Evolutionary conservation across 441 rosid species (phyloP).

Genomic region (Rhodomyrtus psidioides): DNA sequence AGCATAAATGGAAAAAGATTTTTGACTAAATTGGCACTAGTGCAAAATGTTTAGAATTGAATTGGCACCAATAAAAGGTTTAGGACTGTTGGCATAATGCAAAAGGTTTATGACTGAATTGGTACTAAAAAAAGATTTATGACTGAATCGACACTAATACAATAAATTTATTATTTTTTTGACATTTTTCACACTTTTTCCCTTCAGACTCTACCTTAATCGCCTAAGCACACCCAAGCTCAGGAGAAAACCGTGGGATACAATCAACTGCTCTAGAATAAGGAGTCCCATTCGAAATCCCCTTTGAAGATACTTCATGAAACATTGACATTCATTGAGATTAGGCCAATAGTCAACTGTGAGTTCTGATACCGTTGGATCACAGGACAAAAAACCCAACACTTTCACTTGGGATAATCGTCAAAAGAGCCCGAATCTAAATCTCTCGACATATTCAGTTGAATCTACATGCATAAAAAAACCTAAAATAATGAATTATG

Average conservation of each 20-base stretch:
- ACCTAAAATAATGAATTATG: accelerated
- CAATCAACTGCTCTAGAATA: not conserved
- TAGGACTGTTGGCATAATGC: no score
- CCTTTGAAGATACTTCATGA: not conserved
- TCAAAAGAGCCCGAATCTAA: not conserved
- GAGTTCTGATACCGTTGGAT: not conserved
- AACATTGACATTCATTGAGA: not conserved
- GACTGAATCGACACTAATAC: no score
- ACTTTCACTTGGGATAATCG: not conserved
- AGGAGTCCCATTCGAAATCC: not conserved
- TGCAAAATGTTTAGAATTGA: no score
- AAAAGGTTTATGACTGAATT: no score
- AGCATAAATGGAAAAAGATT: no score
- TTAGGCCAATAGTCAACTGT: not conserved
- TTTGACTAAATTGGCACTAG: no score
- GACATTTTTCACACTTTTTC: not conserved
- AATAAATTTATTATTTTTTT: no score
- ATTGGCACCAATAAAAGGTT: no score
- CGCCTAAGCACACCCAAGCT: not conserved
- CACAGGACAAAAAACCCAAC: not conserved
- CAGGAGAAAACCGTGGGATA: not conserved
- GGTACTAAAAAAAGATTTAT: no score
- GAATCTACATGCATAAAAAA: not conserved
- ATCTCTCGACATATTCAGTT: not conserved
- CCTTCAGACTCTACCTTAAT: not conserved